These are phyloP conservation scores for Solanum corneliomulleri DNA, from an alignment of 257 asterid genomes.

Conservation along the genomic window DNA sequence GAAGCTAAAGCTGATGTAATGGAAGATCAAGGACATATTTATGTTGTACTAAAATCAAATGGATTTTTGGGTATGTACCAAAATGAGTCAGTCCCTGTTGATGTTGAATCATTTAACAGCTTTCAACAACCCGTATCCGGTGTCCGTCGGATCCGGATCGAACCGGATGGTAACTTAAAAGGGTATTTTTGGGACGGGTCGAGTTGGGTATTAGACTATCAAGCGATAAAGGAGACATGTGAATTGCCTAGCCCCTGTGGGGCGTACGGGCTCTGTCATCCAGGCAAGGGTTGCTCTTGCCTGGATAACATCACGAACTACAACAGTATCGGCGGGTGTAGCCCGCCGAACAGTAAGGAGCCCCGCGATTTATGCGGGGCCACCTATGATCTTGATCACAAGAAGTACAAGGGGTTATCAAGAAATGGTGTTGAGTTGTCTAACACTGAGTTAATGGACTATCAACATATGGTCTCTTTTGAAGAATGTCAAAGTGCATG, in stretches of 20 bases:
- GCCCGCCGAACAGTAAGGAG: conserved; percentile 2
- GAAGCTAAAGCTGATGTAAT: conserved; percentile 59
- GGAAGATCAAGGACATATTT: conserved; percentile 45
- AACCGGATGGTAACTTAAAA: conserved; percentile 66
- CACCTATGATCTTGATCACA: neutral
- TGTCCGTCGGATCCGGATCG: conserved; percentile 51
- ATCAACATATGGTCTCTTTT: conserved; percentile 27
- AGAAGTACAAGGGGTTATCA: conserved; percentile 25
- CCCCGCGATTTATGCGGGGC: conserved; percentile 46
- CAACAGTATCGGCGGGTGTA: conserved; percentile 28
- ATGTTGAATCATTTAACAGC: conserved; percentile 61
- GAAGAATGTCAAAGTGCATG: conserved; percentile 55
- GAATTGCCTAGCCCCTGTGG: conserved; percentile 75
- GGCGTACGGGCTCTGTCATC: conserved; percentile 52
- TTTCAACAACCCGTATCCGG: conserved; percentile 51
- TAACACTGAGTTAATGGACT: conserved; percentile 57
- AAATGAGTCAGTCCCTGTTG: conserved; percentile 52
- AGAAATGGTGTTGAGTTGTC: conserved; percentile 69
- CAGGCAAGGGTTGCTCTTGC: conserved; percentile 65
- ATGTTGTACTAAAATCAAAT: conserved; percentile 38
- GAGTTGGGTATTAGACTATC: conserved; percentile 53
- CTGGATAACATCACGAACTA: conserved; percentile 33
- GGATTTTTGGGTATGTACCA: conserved; percentile 86
- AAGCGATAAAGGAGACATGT: conserved; percentile 52
- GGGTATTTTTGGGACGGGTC: conserved; percentile 92